Evolutionary conservation across 345 rosid species (phyloP), one percentile per base, ranked within the genome.

Genomic region (Salix koriyanagi): DNA sequence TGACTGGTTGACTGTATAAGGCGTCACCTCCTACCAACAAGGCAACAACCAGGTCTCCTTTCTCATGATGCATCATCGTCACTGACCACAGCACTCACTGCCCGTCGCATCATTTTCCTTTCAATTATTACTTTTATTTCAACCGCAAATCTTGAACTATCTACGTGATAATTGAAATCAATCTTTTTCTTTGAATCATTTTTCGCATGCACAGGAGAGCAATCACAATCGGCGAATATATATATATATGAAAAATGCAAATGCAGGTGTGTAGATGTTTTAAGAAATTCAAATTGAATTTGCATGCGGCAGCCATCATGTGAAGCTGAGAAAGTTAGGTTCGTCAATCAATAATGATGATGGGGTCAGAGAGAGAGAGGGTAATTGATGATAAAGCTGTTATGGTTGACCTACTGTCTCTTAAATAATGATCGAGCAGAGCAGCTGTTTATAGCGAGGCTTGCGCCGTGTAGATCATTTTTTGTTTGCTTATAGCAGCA

Each of bases 371-470:
- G 21, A 46, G 19, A 15, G 13, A 6, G 62, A 42, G 12, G 34
- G 23, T 10, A 23, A 56, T 14, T 25, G 72, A 34, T 5, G 61
- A 64, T 46, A 56, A 56, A n/a, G 25, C 28, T 58, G 16, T 73
- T 36, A 39, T 2, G 64, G 80, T 80, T 82, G 82, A 80, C 78
- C 65, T 7, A 21, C 3, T 46, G 69, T 66, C 64, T 82, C 73
- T 78, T 80, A 65, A 80, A 80, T 75, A 80, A 42, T 76, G 79
- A 21, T 72, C 68, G 79, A 3, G 44, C 52, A 3, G 79, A 3
- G 44, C 52, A 3, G 44, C 52, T 61, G 19, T 66, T 81, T 37
- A 4, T 44, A 60, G 44, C 14, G 0, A 77, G 28, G n/a, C 42
- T 74, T 74, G n/a, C 30, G 71, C 60, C 37, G 36, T 75, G 60